Evolutionary conservation across 2,329 filamentous ascomycete species (phyloP).

Genomic region (Venturia aucupariae): DNA sequence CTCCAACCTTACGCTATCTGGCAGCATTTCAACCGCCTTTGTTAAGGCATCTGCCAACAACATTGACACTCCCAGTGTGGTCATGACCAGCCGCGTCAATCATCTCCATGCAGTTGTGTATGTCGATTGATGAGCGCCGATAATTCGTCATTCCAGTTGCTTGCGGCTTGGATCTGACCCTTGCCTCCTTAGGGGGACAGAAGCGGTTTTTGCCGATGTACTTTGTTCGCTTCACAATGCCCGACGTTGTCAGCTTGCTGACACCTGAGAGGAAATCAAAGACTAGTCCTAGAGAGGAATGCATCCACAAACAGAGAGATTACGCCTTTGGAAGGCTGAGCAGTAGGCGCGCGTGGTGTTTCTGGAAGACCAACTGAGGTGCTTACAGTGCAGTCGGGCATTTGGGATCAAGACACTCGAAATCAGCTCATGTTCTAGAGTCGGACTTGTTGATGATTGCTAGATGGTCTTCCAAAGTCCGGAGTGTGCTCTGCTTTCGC

Average conservation of each 20-base stretch:
- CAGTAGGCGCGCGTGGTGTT: background rate
- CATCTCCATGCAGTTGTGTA: constrained; percentile 42
- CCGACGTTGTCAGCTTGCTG: constrained; percentile 44
- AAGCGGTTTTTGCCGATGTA: constrained; percentile 90
- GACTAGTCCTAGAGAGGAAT: constrained; percentile 84
- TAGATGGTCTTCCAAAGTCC: constrained; percentile 8
- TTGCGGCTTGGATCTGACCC: constrained; percentile 20
- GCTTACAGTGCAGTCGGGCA: background rate
- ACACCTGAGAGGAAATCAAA: constrained; percentile 73
- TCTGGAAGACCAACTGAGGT: background rate
- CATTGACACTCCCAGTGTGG: constrained; percentile 38
- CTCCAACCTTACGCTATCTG: constrained; percentile 31
- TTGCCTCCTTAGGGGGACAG: constrained; percentile 32
- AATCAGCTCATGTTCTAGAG: constrained; percentile 12
- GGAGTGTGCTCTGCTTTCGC: constrained; percentile 1
- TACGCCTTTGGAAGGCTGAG: constrained; percentile 3
- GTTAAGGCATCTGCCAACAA: constrained; percentile 45
- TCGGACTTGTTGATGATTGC: constrained; percentile 15
- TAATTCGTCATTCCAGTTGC: constrained; percentile 23
- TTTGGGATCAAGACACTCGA: constrained; percentile 18
- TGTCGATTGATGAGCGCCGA: constrained; percentile 50
- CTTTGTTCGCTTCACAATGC: constrained; percentile 75
- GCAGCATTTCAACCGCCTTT: constrained; percentile 37
- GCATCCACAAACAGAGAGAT: constrained; percentile 61
- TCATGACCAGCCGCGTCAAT: constrained; percentile 59